These are phyloP conservation scores for Paulownia fortunei DNA, from an alignment of 257 asterid species.

Conservation along the genomic window DNA sequence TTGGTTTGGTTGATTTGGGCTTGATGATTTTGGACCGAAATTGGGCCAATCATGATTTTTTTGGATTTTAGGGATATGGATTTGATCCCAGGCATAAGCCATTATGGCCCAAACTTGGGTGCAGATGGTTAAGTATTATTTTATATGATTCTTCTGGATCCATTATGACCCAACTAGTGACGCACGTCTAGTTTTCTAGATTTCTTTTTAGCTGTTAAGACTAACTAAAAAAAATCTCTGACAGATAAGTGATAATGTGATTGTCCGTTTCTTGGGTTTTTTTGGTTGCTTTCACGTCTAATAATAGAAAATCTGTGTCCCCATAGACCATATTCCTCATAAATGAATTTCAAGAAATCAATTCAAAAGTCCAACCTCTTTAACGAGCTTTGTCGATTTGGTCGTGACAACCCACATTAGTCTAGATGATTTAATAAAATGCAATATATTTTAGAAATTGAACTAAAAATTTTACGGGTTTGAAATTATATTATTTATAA, in stretches of 20 bases:
- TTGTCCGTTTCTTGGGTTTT: conserved; percentile 34
- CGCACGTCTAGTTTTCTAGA: conserved; percentile 19
- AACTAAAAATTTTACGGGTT: too few relatives aligned
- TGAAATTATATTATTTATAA: too few relatives aligned
- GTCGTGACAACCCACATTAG: background rate
- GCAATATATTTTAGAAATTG: too few relatives aligned
- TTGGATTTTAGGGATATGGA: background rate
- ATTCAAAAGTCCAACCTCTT: background rate
- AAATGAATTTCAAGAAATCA: background rate
- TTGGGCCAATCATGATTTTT: background rate
- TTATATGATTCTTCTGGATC: background rate
- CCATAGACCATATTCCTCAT: conserved; percentile 17
- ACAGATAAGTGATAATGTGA: conserved; percentile 35
- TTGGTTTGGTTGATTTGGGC: background rate
- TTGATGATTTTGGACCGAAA: background rate
- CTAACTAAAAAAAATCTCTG: conserved; percentile 1
- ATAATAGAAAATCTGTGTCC: conserved; percentile 35
- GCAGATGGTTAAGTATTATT: background rate
- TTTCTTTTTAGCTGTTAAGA: conserved; percentile 25
- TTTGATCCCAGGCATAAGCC: background rate
- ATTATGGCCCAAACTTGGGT: background rate
- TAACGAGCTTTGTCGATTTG: background rate
- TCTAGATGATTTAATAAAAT: background rate
- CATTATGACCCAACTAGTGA: conserved; percentile 6
- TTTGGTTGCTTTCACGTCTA: conserved; percentile 30